phyloP scores from a whole-genome alignment of 2,329 filamentous ascomycete species.

The Aureobasidium sp. region DNA sequence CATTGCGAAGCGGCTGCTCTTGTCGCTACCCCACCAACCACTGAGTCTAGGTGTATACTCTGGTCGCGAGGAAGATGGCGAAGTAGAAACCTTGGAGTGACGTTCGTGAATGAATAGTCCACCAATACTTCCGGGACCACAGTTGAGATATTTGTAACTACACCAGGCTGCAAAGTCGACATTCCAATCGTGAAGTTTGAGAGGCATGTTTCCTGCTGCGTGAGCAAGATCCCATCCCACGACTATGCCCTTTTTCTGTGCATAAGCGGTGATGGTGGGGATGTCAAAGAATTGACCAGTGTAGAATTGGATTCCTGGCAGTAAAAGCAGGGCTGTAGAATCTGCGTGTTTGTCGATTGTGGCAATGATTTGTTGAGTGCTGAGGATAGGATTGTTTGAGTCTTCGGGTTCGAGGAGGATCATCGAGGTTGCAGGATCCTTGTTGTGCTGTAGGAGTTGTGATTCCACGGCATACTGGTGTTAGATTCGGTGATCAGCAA shows the following conservation, averaged over 20 bases:
- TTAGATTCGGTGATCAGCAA: not conserved
- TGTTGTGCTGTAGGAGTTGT: slow-evolving; percentile 65
- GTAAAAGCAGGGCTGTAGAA: slow-evolving; percentile 66
- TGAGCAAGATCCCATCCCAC: slow-evolving; percentile 89
- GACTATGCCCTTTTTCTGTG: slow-evolving; percentile 61
- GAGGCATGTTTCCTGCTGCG: slow-evolving; percentile 73
- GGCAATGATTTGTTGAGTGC: slow-evolving; percentile 63
- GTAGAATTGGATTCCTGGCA: slow-evolving; percentile 89
- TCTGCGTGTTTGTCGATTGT: slow-evolving; percentile 69
- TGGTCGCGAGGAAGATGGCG: slow-evolving; percentile 23
- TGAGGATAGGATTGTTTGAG: slow-evolving; percentile 49
- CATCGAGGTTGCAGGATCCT: slow-evolving; percentile 61
- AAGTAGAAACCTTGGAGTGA: slow-evolving; percentile 52
- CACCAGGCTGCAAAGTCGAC: slow-evolving; percentile 93
- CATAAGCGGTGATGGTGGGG: slow-evolving; percentile 67
- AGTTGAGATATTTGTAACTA: slow-evolving; percentile 90
- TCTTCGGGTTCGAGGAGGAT: slow-evolving; percentile 63
- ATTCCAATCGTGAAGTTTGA: slow-evolving; percentile 77
- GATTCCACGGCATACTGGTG: slow-evolving; percentile 72
- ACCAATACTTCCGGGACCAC: slow-evolving; percentile 73
- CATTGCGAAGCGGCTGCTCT: slow-evolving; percentile 73
- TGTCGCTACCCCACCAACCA: slow-evolving; percentile 86
- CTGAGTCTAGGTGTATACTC: slow-evolving; percentile 59
- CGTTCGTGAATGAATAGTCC: slow-evolving; percentile 73
- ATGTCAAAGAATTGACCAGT: slow-evolving; percentile 87